Base-by-base conservation (phyloP, 225 moss, liverwort and hornwort genomes). In the Physcomitrium patens region DNA sequence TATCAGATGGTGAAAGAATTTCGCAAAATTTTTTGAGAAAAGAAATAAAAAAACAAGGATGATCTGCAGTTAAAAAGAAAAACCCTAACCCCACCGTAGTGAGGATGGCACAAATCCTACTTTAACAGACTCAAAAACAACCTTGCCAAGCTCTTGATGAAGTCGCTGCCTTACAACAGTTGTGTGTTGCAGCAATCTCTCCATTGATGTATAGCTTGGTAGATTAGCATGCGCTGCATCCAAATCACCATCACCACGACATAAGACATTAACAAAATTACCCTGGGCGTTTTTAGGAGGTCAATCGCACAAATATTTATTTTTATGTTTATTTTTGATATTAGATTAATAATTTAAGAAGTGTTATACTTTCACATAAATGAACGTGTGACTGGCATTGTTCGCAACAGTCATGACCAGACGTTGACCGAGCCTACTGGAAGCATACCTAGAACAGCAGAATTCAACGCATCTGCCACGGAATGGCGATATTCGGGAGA, bases 151-250 rank as follows among this genome's bases (percentile, higher is more conserved):
- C 81, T 95, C 95, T 84, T 95, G 93, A 77, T 93, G 67, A 59
- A 95, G 89, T 1, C 93, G 81, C 71, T 96, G 91, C 69, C 91
- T 81, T 43, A 96, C 90, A 20, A 92, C 80, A 48, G 96, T 96
- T 0, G 86, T 83, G 77, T 96, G 96, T 58, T 93, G 93, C 73
- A 96, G 81, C 60, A 96, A 76, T 84, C 80, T 91, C 73, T 96
- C 93, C 91, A 96, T 93, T 61, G 96, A 90, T 24, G 96, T 93
- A 51, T 90, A 91, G 80, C 91, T 91, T 66, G 96, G 96, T 75
- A 93, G 85, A 71, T 96, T 90, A 23, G 91, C 93, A 81, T 91
- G 96, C 15, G 89, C 96, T 96, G 84, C 59, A 76, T 54, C n/a
- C n/a, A 31, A 85, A 73, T 87, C 61, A 65, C 19, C 18, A 80